These are phyloP conservation scores for Endothia cerciana DNA, from an alignment of 2,329 filamentous ascomycete species.

Conservation along the genomic window DNA sequence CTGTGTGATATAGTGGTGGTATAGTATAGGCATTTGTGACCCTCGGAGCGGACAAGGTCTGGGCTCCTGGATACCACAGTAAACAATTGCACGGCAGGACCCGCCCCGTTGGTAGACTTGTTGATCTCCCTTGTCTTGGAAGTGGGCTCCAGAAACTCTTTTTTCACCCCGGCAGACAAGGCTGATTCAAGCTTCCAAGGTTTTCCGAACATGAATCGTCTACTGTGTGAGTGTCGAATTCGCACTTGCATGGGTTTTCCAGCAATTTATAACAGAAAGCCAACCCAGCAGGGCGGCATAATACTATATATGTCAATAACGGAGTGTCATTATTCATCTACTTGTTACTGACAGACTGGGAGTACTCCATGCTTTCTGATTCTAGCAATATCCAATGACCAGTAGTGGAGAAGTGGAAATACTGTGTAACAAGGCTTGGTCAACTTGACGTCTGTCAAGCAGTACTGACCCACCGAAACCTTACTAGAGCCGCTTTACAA, in stretches of 20 bases:
- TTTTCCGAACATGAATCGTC: background rate
- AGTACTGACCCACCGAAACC: background rate
- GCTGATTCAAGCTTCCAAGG: background rate
- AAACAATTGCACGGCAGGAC: background rate
- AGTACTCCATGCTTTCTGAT: background rate
- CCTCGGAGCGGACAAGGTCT: background rate
- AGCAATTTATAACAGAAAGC: background rate
- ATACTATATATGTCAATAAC: background rate
- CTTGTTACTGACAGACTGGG: background rate
- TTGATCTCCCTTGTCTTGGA: background rate
- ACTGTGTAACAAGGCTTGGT: background rate
- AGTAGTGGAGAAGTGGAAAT: background rate
- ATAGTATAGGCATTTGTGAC: background rate
- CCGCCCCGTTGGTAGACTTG: background rate
- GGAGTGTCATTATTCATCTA: background rate
- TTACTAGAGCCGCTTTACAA: background rate
- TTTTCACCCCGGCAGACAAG: background rate
- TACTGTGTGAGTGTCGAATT: background rate
- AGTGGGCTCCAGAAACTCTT: background rate
- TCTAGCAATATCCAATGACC: background rate
- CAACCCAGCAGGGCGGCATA: background rate
- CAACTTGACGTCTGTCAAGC: background rate
- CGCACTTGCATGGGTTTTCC: background rate
- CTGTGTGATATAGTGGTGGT: too few relatives aligned
- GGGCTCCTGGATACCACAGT: background rate